Evolutionary conservation across 2,329 filamentous ascomycete species (phyloP).

Genomic region (Amphichorda felina): DNA sequence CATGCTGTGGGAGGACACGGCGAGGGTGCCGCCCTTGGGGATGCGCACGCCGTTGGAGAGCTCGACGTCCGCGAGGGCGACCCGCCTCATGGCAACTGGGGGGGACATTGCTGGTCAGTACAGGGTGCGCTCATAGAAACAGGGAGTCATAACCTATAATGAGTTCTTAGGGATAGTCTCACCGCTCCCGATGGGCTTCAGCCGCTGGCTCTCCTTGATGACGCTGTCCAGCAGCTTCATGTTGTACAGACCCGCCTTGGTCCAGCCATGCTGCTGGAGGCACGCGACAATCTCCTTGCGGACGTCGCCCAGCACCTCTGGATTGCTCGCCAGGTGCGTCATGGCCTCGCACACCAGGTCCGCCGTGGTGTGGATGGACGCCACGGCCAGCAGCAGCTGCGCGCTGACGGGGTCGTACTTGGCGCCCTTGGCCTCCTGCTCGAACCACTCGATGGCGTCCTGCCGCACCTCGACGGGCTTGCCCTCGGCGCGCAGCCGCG

Average conservation of each 20-base stretch:
- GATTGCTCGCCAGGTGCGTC: conserved; percentile 24
- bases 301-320: conserved; percentile 21
- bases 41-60: conserved; percentile 10
- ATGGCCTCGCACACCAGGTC: conserved; percentile 10
- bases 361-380: conserved; percentile 42
- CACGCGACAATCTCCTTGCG: conserved; percentile 24
- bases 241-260: conserved; percentile 27
- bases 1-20: conserved; percentile 6
- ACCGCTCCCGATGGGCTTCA: conserved; percentile 26
- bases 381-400: conserved; percentile 22
- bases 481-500: conserved; percentile 7
- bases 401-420: conserved; percentile 6
- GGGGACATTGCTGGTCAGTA: too few relatives aligned
- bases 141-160: neutral
- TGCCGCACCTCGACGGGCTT: conserved; percentile 24
- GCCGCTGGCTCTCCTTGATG: conserved; percentile 36
- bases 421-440: conserved; percentile 24
- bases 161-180: neutral
- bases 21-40: conserved; percentile 9
- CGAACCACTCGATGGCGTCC: conserved; percentile 44
- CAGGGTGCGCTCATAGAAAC: too few relatives aligned
- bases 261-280: conserved; percentile 20
- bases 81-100: conserved; percentile 4
- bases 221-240: conserved; percentile 35
- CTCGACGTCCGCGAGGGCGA: conserved; percentile 3